A percentile compares a stretch with the other conserved stretches of the same genome.
These are phyloP conservation scores for Escallonia herrerae DNA, from an alignment of 129 eudicot species.

Conservation along the genomic window DNA sequence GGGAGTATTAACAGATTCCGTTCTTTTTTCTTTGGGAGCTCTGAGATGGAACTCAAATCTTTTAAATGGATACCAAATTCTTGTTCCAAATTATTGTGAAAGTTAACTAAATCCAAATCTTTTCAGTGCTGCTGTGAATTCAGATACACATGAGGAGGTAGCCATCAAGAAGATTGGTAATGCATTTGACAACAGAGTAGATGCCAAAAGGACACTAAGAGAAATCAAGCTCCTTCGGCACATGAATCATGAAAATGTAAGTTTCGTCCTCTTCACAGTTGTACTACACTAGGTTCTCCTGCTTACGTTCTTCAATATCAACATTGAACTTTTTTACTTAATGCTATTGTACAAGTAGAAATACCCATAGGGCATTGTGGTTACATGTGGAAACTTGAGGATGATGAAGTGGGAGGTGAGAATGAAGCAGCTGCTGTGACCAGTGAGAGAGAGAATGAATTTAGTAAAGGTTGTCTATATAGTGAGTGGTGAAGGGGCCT, in stretches of 20 bases:
- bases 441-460: too few relatives aligned
- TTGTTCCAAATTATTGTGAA: background rate
- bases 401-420: too few relatives aligned
- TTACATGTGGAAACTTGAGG: too few relatives aligned
- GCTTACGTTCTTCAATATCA: background rate
- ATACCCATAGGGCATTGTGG: too few relatives aligned
- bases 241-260: constrained; percentile 78
- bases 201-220: constrained; percentile 80
- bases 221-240: constrained; percentile 83
- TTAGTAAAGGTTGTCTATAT: too few relatives aligned
- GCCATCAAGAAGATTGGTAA: constrained; percentile 89
- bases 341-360: too few relatives aligned
- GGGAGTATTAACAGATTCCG: background rate
- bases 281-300: background rate
- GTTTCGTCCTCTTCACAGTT: constrained; percentile 5
- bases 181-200: constrained; percentile 70
- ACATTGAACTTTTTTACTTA: too few relatives aligned
- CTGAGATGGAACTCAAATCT: background rate
- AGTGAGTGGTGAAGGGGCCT: too few relatives aligned
- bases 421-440: too few relatives aligned
- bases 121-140: constrained; percentile 63
- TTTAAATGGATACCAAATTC: too few relatives aligned
- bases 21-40: background rate
- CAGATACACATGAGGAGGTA: constrained; percentile 75
- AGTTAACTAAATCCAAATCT: constrained; percentile 1